Conservation (phyloP, 768 basidiomycete species). For the Pleurotus tuber-regium region DNA sequence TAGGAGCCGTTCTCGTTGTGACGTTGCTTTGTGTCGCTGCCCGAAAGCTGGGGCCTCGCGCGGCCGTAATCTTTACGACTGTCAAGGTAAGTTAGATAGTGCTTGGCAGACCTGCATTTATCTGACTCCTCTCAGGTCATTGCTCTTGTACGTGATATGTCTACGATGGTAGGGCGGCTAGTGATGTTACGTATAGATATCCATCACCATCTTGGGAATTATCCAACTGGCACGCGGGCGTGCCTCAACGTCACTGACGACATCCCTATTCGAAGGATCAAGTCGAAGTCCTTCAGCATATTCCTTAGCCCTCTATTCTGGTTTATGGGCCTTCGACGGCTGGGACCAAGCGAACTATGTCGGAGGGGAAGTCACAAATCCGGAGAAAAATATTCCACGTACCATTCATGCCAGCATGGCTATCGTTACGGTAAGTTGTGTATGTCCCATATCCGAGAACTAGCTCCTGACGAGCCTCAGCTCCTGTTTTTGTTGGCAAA, state of each 20-base stretch:
- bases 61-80: slow-evolving; percentile 83
- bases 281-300: slow-evolving; percentile 80
- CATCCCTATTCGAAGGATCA: slow-evolving; percentile 69
- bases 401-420: slow-evolving; percentile 91
- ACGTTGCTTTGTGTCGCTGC: slow-evolving; percentile 78
- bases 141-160: slow-evolving; percentile 53
- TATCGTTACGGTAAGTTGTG: slow-evolving; percentile 62
- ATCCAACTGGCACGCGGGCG: slow-evolving; percentile 72
- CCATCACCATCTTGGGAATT: slow-evolving; percentile 77
- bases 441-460: background rate
- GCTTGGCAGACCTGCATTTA: background rate
- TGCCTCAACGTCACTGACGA: slow-evolving; percentile 63
- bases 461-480: slow-evolving; percentile 32
- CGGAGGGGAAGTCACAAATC: slow-evolving; percentile 81
- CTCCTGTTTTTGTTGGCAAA: slow-evolving; percentile 79
- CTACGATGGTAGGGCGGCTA: too few species aligned
- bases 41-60: slow-evolving; percentile 73
- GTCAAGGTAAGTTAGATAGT: slow-evolving; percentile 69
- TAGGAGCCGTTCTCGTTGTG: slow-evolving; percentile 67
- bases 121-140: slow-evolving; percentile 41
- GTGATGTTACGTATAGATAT: slow-evolving; percentile 44
- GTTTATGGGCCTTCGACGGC: slow-evolving; percentile 94
- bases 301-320: slow-evolving; percentile 93
- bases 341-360: slow-evolving; percentile 96
- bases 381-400: slow-evolving; percentile 83